phyloP scores from a whole-genome alignment of 371 early-diverging fungal genomes.

The Mortierella sp. region DNA sequence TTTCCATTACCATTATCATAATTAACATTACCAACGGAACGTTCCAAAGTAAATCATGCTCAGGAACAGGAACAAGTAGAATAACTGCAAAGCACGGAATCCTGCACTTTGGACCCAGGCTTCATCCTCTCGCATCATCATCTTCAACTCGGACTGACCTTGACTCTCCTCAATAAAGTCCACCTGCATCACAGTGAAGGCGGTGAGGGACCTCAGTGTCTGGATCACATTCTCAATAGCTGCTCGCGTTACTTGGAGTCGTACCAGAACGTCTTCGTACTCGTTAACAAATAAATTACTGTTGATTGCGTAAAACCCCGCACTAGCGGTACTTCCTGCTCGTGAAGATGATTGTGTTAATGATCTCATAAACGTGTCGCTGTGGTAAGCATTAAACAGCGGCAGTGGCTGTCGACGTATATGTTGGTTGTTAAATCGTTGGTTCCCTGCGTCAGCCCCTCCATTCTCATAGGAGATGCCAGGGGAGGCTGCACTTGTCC shows the following conservation, averaged over 20 bases:
- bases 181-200: constrained; percentile 38
- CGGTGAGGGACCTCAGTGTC: constrained; percentile 6
- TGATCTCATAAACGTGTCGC: constrained; percentile 1
- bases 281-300: constrained; percentile 18
- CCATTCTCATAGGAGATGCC: constrained; percentile 37
- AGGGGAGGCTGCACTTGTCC: constrained; percentile 39
- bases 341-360: not conserved
- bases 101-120: constrained; percentile 32
- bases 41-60: constrained; percentile 32
- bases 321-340: not conserved
- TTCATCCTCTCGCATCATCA: constrained; percentile 31
- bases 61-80: constrained; percentile 29
- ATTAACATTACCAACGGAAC: constrained; percentile 10
- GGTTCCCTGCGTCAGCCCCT: constrained; percentile 8
- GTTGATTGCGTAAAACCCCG: not conserved
- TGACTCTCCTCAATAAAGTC: constrained; percentile 41
- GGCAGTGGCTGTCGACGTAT: constrained; percentile 20
- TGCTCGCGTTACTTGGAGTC: constrained; percentile 14
- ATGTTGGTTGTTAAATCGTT: constrained; percentile 7
- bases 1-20: too few species aligned
- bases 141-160: constrained; percentile 27
- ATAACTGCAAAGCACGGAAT: constrained; percentile 32
- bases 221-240: constrained; percentile 20
- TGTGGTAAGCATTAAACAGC: constrained; percentile 28
- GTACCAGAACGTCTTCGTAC: constrained; percentile 27